These are phyloP conservation scores for Vachellia collinsii DNA, from an alignment of 306 rosid species.

Conservation along the genomic window DNA sequence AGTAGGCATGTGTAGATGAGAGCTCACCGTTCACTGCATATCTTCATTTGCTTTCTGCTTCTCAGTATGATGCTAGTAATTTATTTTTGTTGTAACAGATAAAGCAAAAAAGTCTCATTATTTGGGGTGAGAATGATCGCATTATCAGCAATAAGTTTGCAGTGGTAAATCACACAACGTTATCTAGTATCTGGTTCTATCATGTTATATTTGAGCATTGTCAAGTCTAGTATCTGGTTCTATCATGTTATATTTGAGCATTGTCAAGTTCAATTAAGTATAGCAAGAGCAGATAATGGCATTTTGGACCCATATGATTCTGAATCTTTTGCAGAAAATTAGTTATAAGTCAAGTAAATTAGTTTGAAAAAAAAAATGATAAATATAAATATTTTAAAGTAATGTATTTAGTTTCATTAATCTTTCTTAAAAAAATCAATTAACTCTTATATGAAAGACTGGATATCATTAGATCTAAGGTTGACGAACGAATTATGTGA, in stretches of 20 bases:
- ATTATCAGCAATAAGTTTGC: conserved; percentile 74
- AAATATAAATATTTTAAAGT: too few relatives aligned
- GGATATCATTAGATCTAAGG: neutral
- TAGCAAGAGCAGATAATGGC: neutral
- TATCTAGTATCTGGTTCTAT: neutral
- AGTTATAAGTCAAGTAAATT: too few relatives aligned
- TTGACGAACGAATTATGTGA: neutral
- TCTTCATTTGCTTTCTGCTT: neutral
- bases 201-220: neutral
- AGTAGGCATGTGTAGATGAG: neutral
- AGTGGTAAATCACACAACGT: conserved; percentile 55
- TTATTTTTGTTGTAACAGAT: conserved; percentile 48
- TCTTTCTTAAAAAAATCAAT: too few relatives aligned
- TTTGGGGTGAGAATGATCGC: conserved; percentile 86
- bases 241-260: neutral
- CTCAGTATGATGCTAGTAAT: conserved; percentile 5
- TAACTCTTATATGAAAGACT: too few relatives aligned
- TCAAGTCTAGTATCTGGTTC: neutral
- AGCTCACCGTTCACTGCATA: neutral
- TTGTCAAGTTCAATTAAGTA: neutral
- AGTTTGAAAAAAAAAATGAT: too few relatives aligned
- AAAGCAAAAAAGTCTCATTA: conserved; percentile 71
- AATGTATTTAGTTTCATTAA: too few relatives aligned
- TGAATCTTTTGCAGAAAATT: neutral
- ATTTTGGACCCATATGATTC: neutral